Evolutionary conservation across 1,284 basidiomycete genomes (phyloP).

Genomic region (Wolfiporia cocos): DNA sequence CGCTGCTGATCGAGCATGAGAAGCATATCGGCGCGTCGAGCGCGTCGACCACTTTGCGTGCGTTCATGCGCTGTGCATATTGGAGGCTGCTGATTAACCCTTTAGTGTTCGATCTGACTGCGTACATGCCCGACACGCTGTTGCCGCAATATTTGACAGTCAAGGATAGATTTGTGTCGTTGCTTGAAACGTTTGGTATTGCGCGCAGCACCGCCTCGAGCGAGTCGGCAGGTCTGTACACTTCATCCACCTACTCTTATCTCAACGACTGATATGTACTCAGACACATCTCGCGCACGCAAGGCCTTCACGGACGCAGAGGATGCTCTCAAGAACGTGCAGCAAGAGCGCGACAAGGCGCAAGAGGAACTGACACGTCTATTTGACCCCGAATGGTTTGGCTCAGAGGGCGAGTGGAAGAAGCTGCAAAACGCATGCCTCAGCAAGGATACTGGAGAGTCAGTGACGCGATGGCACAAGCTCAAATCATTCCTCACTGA

Average conservation of each 20-base stretch:
- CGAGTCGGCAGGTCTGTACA: conserved; percentile 37
- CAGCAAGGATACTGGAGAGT: conserved; percentile 85
- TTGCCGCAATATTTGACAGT: conserved; percentile 73
- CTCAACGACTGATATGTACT: neutral
- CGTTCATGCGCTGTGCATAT: conserved; percentile 28
- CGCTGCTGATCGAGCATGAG: conserved; percentile 72
- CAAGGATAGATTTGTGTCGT: conserved; percentile 58
- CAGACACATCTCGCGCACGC: conserved; percentile 56
- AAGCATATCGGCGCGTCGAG: conserved; percentile 46
- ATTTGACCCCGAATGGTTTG: conserved; percentile 66
- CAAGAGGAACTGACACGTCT: conserved; percentile 54
- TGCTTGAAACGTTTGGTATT: conserved; percentile 67
- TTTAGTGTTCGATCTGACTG: conserved; percentile 75
- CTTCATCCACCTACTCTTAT: neutral
- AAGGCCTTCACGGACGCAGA: conserved; percentile 61
- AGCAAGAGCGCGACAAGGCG: conserved; percentile 42
- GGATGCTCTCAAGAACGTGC: conserved; percentile 37
- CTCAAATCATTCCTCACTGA: too few relatives aligned
- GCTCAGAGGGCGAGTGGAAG: conserved; percentile 90
- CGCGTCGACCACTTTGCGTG: conserved; percentile 41
- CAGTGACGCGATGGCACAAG: conserved; percentile 38
- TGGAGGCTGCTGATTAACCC: conserved; percentile 8
- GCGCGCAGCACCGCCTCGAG: conserved; percentile 31
- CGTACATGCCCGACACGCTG: conserved; percentile 84
- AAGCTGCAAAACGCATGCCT: conserved; percentile 85